Evolutionary conservation across 2,329 filamentous ascomycete species (phyloP), one percentile per base, ranked within the genome.

Genomic region (Aureobasidium mangrovei): DNA sequence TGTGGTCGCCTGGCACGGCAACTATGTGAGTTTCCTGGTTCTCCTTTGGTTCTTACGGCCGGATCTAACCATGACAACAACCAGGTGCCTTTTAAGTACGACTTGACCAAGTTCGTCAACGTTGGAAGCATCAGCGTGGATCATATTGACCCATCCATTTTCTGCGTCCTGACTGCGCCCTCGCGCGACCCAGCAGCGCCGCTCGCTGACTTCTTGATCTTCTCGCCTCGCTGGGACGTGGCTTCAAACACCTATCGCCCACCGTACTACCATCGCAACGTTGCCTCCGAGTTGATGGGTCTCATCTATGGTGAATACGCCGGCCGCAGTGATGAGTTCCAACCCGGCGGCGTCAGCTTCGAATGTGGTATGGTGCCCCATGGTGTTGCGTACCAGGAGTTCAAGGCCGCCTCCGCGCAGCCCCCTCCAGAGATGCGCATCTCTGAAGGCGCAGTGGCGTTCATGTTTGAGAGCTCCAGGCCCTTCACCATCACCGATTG

Each of bases 321-420:
- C 45, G 67, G 68, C 18, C 62, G 68, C 26, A 67, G 70, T 18
- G 72, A 75, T 43, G 70, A 76, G 56, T 72, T 78, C 38, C 60
- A 61, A 48, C 67, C 67, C 4, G 67, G 67, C 24, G 67, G 67
- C 47, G 67, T 66, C 28, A 67, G 63, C 32, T 70, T 67, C 47
- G 68, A 70, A 43, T 66, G 68, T 10, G 60, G 65, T 9, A 66
- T 68, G 56, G 67, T 66, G 26, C 68, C 68, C 6, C 68, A 70
- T 52, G 68, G 68, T 32, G 67, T 67, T 4, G 72, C 72, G 46
- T 69, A 69, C 55, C 70, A 74, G 44, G 71, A 69, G 8, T 75
- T 74, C 60, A 70, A 73, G 51, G 65, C 79, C 24, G 71, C 77
- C 12, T 72, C 73, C 41, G 76, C 73, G 2, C 65, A 77, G 52